Percentiles rank a stretch among this genome's conserved stretches.
Evolutionary conservation across 2,329 filamentous ascomycete genomes (phyloP).

Genomic region (Pseudocercospora crystallina): DNA sequence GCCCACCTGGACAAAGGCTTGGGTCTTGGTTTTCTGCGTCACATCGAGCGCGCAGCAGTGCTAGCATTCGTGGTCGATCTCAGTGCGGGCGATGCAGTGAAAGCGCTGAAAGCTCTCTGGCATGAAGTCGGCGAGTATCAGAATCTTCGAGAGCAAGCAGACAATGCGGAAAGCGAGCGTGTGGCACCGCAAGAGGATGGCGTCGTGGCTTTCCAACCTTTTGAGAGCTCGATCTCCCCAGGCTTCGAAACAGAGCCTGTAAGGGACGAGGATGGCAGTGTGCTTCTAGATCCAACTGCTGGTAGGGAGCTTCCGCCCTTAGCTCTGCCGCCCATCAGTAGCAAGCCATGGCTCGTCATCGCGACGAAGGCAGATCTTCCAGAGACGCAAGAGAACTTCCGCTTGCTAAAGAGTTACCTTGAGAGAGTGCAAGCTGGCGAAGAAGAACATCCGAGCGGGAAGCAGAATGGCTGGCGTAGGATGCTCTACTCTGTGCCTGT

Average conservation of each 20-base stretch:
- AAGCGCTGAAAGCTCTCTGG: conserved; percentile 80
- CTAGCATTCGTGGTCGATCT: conserved; percentile 94
- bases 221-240: conserved; percentile 47
- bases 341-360: conserved; percentile 95
- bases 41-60: conserved; percentile 90
- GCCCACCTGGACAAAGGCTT: conserved; percentile 90
- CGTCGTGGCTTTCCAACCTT: conserved; percentile 45
- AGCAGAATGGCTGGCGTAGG: conserved; percentile 60
- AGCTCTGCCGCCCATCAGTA: conserved; percentile 70
- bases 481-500: conserved; percentile 71
- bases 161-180: conserved; percentile 62
- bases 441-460: conserved; percentile 70
- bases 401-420: conserved; percentile 68
- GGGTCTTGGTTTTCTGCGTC: conserved; percentile 85
- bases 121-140: conserved; percentile 87
- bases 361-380: conserved; percentile 88
- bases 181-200: conserved; percentile 42
- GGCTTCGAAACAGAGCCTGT: conserved; percentile 20
- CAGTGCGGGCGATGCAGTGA: conserved; percentile 72
- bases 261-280: conserved; percentile 22
- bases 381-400: conserved; percentile 76
- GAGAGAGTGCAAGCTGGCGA: conserved; percentile 61
- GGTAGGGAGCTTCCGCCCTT: conserved; percentile 45
- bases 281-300: conserved; percentile 26
- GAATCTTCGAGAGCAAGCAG: conserved; percentile 71